Evolutionary conservation across 2,329 filamentous ascomycete genomes (phyloP).

Genomic region (Zarea fungicola): DNA sequence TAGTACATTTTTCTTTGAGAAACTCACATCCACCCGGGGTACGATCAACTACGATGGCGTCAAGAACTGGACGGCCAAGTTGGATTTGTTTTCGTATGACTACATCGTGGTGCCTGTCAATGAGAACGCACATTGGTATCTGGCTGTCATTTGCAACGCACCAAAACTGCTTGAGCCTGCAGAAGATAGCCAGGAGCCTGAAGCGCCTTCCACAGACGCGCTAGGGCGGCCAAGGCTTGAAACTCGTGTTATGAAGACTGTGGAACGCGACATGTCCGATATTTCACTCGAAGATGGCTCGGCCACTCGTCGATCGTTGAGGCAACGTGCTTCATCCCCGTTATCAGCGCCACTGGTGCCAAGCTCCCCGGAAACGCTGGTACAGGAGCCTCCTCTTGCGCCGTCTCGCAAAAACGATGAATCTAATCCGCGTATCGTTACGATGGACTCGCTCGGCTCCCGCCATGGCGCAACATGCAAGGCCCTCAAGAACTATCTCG

Average conservation of each 20-base stretch:
- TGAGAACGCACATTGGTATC: conserved; percentile 83
- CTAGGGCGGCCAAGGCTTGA: conserved; percentile 3
- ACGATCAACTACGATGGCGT: conserved; percentile 81
- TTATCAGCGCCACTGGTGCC: not conserved
- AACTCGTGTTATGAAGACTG: conserved; percentile 15
- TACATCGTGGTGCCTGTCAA: conserved; percentile 92
- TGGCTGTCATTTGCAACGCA: conserved; percentile 91
- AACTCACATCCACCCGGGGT: conserved; percentile 53
- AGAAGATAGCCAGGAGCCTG: conserved; percentile 16
- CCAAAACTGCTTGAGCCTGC: conserved; percentile 40
- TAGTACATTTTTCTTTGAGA: conserved; percentile 87
- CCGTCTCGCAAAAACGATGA: conserved; percentile 31
- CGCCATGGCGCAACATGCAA: conserved; percentile 59
- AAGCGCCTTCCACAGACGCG: conserved; percentile 3
- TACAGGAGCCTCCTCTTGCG: conserved; percentile 8
- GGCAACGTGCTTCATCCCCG: not conserved
- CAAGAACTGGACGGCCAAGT: conserved; percentile 77
- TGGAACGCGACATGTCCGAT: conserved; percentile 20
- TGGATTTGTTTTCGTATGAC: conserved; percentile 80
- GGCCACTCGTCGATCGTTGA: not conserved
- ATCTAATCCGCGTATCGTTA: conserved; percentile 67
- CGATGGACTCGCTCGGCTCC: conserved; percentile 76
- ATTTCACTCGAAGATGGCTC: conserved; percentile 21
- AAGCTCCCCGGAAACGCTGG: not conserved
- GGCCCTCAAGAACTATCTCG: conserved; percentile 70